These are phyloP conservation scores for Carex kokanica DNA, from an alignment of 176 grass and related monocot genomes.

Conservation along the genomic window DNA sequence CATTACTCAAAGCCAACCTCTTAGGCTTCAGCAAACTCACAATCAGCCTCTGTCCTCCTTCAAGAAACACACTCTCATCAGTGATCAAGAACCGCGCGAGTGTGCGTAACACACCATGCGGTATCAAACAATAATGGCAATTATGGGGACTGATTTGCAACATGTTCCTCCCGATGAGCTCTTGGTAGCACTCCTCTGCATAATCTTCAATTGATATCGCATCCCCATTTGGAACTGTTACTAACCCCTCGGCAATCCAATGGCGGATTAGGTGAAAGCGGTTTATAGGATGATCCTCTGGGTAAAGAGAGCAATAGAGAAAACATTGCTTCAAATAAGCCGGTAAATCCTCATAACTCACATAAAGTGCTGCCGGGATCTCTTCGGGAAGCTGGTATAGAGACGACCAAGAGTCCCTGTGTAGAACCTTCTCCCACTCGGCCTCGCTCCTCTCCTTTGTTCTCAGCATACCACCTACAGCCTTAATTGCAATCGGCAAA, in stretches of 20 bases:
- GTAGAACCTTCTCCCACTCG: constrained; percentile 57
- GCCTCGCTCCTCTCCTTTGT: constrained; percentile 37
- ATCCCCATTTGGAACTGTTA: constrained; percentile 26
- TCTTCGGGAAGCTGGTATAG: constrained; percentile 39
- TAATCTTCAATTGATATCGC: constrained; percentile 46
- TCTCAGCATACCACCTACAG: constrained; percentile 53
- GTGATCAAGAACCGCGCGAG: constrained; percentile 47
- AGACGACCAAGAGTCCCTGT: constrained; percentile 46
- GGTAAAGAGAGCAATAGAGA: constrained; percentile 66
- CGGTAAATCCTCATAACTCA: constrained; percentile 64
- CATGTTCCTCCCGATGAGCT: constrained; percentile 65
- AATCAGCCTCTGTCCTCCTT: constrained; percentile 39
- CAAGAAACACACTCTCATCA: constrained; percentile 61
- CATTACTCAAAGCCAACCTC: constrained; percentile 46
- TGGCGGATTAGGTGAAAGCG: constrained; percentile 45
- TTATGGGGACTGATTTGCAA: constrained; percentile 49
- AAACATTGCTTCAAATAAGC: constrained; percentile 78
- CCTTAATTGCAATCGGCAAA: constrained; percentile 67
- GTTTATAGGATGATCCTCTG: constrained; percentile 46
- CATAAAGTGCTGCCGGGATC: constrained; percentile 51
- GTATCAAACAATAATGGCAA: constrained; percentile 49
- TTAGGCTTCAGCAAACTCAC: constrained; percentile 44
- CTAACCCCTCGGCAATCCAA: constrained; percentile 77
- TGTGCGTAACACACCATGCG: constrained; percentile 51
- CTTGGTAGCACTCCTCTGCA: constrained; percentile 57